These are phyloP conservation scores for Globisporangium emineosum DNA, from an alignment of 352 stramenopile genomes.

Conservation along the genomic window DNA sequence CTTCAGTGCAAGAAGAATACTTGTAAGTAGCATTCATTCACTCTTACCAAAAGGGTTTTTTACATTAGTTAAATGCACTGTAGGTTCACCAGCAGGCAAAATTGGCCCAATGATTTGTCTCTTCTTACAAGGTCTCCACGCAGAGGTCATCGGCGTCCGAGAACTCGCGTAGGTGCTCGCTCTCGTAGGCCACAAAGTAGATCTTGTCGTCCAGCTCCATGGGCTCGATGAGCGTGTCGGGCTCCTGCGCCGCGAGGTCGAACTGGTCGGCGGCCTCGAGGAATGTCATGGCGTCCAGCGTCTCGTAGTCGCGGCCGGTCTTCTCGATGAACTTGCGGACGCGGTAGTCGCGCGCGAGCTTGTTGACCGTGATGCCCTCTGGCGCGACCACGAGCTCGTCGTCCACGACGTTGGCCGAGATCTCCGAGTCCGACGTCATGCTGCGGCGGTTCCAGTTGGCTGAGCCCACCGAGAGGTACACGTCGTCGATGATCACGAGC, in stretches of 20 bases:
- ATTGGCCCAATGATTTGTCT: not conserved
- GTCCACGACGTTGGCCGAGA: slow-evolving; percentile 52
- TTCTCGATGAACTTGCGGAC: slow-evolving; percentile 64
- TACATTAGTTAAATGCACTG: no score
- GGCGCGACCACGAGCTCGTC: slow-evolving; percentile 20
- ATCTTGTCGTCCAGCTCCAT: slow-evolving; percentile 23
- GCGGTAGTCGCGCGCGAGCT: slow-evolving; percentile 43
- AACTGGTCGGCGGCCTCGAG: slow-evolving; percentile 35
- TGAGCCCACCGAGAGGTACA: slow-evolving; percentile 22
- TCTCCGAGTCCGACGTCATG: slow-evolving; percentile 58
- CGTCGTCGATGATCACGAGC: slow-evolving; percentile 26
- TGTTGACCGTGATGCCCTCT: slow-evolving; percentile 33
- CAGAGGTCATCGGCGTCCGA: slow-evolving; percentile 18
- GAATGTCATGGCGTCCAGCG: slow-evolving; percentile 40
- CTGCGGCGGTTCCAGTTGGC: slow-evolving; percentile 68
- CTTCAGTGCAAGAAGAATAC: no score
- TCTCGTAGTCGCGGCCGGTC: slow-evolving; percentile 32
- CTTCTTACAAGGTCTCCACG: slow-evolving; percentile 9
- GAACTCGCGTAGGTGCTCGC: slow-evolving; percentile 15
- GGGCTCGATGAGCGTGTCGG: slow-evolving; percentile 28
- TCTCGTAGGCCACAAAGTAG: slow-evolving; percentile 21
- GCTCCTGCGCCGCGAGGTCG: slow-evolving; percentile 21
- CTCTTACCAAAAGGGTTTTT: no score
- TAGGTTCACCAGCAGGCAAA: not conserved
- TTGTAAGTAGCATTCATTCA: no score